Evolutionary conservation across 495 filamentous ascomycete species (phyloP).

Genomic region (Xanthoparmelia taractica): DNA sequence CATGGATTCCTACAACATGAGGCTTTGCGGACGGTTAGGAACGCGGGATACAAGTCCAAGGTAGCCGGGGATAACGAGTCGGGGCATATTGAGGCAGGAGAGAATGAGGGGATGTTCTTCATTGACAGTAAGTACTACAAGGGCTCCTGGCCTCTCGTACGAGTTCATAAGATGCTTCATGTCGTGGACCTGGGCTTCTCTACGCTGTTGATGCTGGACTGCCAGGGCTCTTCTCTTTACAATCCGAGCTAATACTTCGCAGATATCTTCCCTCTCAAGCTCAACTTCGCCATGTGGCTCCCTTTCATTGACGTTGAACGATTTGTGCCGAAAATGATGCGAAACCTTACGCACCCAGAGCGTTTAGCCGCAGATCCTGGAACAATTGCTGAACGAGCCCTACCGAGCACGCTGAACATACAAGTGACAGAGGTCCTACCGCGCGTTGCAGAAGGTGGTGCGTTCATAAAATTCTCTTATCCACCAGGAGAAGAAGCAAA

Average conservation of each 20-base stretch:
- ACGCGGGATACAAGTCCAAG: slow-evolving; percentile 31
- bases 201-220: not conserved
- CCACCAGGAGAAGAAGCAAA: slow-evolving; percentile 42
- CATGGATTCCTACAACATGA: not conserved
- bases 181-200: not conserved
- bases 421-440: slow-evolving; percentile 72
- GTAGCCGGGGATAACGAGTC: slow-evolving; percentile 47
- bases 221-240: not conserved
- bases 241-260: slow-evolving; percentile 16
- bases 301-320: slow-evolving; percentile 49
- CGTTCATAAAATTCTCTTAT: slow-evolving; percentile 81
- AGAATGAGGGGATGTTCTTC: slow-evolving; percentile 77
- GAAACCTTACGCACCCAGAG: slow-evolving; percentile 52
- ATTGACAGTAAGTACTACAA: slow-evolving; percentile 63
- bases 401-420: slow-evolving; percentile 52
- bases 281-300: slow-evolving; percentile 53
- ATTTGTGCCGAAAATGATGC: slow-evolving; percentile 53
- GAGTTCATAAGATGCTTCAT: not conserved
- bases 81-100: slow-evolving; percentile 65
- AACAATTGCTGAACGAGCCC: slow-evolving; percentile 52
- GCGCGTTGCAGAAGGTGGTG: slow-evolving; percentile 82
- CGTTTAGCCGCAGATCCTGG: slow-evolving; percentile 56
- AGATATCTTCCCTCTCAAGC: slow-evolving; percentile 79
- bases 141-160: not conserved
- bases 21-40: not conserved